Conservation (phyloP, 331 rosid genomes). For the Quercus lobata region DNA sequence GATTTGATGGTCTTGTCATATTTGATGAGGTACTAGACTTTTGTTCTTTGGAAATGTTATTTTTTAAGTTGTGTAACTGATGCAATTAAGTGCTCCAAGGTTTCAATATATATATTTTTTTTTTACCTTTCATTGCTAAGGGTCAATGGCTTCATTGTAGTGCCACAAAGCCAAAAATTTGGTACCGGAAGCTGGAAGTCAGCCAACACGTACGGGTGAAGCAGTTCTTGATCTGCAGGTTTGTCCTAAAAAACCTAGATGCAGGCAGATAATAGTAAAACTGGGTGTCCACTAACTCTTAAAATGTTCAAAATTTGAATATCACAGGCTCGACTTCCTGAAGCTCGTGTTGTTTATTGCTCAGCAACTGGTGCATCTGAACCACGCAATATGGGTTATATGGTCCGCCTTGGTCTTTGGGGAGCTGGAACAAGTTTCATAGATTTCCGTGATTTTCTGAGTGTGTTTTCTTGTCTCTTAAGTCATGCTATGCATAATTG, state of each 20-base stretch:
- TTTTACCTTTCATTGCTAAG: constrained; percentile 37
- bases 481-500: neutral
- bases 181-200: constrained; percentile 98
- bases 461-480: constrained; percentile 23
- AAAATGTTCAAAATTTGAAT: constrained; percentile 20
- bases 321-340: constrained; percentile 78
- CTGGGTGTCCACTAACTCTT: constrained; percentile 14
- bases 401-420: constrained; percentile 99
- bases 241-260: constrained; percentile 24
- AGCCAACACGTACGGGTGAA: constrained; percentile 97
- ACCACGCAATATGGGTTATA: constrained; percentile 99
- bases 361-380: constrained; percentile 99
- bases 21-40: constrained; percentile 75
- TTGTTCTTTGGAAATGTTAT: constrained; percentile 6
- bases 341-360: constrained; percentile 90
- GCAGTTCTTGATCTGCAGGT: constrained; percentile 97
- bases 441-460: constrained; percentile 88
- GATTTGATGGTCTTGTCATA: constrained; percentile 75
- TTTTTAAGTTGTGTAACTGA: constrained; percentile 3
- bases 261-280: neutral
- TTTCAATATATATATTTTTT: constrained; percentile 24
- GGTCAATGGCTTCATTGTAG: constrained; percentile 63
- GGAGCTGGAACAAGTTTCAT: constrained; percentile 84
- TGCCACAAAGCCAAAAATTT: constrained; percentile 98
- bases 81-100: constrained; percentile 21